These are phyloP conservation scores for Penicillium arizonense DNA, from an alignment of 495 filamentous ascomycete genomes.

Conservation along the genomic window DNA sequence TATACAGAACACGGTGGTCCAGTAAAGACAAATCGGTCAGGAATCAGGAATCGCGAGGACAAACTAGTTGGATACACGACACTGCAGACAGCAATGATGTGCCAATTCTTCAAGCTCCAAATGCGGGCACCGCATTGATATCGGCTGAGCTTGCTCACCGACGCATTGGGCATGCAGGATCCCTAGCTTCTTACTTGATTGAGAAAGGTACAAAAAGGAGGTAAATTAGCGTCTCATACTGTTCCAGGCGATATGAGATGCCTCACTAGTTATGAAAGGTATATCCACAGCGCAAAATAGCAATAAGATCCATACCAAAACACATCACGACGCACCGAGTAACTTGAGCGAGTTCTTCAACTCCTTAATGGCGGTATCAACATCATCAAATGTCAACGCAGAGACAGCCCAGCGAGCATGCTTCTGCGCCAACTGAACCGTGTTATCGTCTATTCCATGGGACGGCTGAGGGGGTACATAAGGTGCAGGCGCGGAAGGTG, in stretches of 20 bases:
- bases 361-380: slow-evolving; percentile 85
- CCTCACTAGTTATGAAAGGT: not conserved
- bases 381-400: slow-evolving; percentile 94
- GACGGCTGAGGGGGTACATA: slow-evolving; percentile 21
- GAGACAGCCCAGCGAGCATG: slow-evolving; percentile 98
- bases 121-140: no score
- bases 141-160: no score
- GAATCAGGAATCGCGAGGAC: no score
- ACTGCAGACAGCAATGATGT: no score
- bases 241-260: not conserved
- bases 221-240: not conserved
- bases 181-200: no score
- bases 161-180: no score
- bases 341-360: slow-evolving; percentile 65
- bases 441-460: slow-evolving; percentile 62
- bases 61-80: no score
- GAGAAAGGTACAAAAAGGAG: no score
- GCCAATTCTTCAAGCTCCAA: no score
- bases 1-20: no score
- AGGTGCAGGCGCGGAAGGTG: slow-evolving; percentile 16
- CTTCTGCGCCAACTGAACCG: slow-evolving; percentile 81
- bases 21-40: no score
- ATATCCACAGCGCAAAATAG: slow-evolving; percentile 5
- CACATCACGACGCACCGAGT: slow-evolving; percentile 36
- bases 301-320: not conserved